Evolutionary conservation across 208 protist species (phyloP).

Genomic region (Leptomonas seymouri): DNA sequence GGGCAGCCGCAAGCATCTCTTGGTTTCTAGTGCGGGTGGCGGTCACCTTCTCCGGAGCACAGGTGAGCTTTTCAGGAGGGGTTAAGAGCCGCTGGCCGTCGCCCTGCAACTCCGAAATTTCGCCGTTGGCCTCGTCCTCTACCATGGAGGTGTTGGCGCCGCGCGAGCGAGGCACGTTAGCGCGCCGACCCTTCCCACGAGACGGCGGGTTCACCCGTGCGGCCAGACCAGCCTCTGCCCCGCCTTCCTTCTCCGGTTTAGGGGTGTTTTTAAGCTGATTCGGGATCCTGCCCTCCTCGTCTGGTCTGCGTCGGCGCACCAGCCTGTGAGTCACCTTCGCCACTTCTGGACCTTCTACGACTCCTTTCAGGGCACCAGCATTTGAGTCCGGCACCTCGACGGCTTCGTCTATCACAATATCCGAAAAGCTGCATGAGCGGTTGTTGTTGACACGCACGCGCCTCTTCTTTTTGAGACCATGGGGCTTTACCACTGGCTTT

Average conservation of each 20-base stretch:
- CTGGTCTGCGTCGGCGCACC: slow-evolving; percentile 17
- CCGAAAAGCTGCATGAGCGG: slow-evolving; percentile 59
- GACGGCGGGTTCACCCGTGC: neutral
- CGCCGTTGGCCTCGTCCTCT: slow-evolving; percentile 20
- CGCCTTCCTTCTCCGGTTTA: slow-evolving; percentile 2
- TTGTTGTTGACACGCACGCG: slow-evolving; percentile 31
- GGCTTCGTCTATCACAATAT: slow-evolving; percentile 38
- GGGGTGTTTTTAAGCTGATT: slow-evolving; percentile 2
- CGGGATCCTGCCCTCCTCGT: slow-evolving; percentile 1
- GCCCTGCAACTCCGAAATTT: slow-evolving; percentile 24
- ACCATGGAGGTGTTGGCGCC: slow-evolving; percentile 18
- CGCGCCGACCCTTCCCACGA: slow-evolving; percentile 14
- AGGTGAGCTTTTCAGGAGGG: slow-evolving; percentile 8
- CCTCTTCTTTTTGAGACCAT: slow-evolving; percentile 28
- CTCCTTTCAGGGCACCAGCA: slow-evolving; percentile 8
- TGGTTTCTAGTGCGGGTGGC: neutral
- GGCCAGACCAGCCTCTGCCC: slow-evolving; percentile 5
- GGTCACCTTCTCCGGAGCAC: slow-evolving; percentile 11
- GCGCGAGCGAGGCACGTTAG: slow-evolving; percentile 12
- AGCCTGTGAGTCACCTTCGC: slow-evolving; percentile 14
- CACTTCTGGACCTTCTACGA: neutral
- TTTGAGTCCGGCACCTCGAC: slow-evolving; percentile 29
- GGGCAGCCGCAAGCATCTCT: neutral
- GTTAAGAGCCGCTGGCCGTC: slow-evolving; percentile 8
- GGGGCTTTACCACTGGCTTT: neutral